phyloP scores from a whole-genome alignment of 1,284 basidiomycete genomes.

The Sanguinoderma infundibulare region DNA sequence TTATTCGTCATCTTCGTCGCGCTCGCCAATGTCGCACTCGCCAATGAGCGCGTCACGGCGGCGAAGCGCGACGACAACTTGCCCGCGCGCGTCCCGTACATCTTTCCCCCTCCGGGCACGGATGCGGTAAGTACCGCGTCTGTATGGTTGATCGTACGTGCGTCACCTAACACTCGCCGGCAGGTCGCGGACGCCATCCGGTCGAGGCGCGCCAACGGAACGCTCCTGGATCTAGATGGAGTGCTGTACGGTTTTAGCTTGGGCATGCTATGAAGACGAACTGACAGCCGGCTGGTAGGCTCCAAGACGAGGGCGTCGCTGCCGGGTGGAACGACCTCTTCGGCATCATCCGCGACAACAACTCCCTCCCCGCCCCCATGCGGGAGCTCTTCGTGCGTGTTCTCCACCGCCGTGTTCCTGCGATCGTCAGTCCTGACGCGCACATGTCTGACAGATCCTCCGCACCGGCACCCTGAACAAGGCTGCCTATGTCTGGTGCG shows the following conservation, averaged over 20 bases:
- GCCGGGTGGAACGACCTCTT: slow-evolving; percentile 30
- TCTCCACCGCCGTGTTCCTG: neutral
- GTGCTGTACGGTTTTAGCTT: slow-evolving; percentile 21
- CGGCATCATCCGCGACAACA: slow-evolving; percentile 29
- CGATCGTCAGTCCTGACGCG: neutral
- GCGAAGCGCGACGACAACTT: slow-evolving; percentile 25
- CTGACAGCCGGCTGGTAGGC: slow-evolving; percentile 9
- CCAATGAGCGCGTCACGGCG: neutral
- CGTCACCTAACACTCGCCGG: neutral
- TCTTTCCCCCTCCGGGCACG: slow-evolving; percentile 31
- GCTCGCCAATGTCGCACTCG: neutral
- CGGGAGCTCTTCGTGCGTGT: slow-evolving; percentile 33
- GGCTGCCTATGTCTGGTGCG: slow-evolving; percentile 33
- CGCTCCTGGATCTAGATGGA: slow-evolving; percentile 30
- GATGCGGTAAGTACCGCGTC: slow-evolving; percentile 20
- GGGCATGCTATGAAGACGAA: neutral
- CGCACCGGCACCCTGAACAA: slow-evolving; percentile 32
- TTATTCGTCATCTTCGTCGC: neutral
- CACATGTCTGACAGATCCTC: slow-evolving; percentile 26
- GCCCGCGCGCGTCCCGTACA: slow-evolving; percentile 33
- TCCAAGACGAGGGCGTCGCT: slow-evolving; percentile 32
- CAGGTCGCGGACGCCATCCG: slow-evolving; percentile 31
- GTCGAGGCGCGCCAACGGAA: slow-evolving; percentile 23
- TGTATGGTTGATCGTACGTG: neutral
- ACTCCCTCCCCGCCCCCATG: slow-evolving; percentile 31